Conservation (phyloP, 305 asterid genomes). For the Rubia tinctorum region DNA sequence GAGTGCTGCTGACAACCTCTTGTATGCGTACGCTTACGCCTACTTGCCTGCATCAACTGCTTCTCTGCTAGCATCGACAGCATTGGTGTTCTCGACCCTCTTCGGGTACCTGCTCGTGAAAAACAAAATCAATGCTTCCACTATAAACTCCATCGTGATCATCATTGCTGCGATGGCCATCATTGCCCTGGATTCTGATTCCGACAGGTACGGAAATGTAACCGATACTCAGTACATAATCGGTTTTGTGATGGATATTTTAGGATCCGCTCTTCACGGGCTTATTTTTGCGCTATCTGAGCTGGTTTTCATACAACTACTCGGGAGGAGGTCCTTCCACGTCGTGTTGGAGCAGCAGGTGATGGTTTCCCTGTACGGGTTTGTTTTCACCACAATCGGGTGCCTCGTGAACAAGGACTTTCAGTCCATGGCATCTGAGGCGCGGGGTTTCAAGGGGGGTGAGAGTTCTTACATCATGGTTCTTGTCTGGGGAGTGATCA, state of each 20-base stretch:
- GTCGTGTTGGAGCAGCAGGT: slow-evolving; percentile 90
- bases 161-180: slow-evolving; percentile 83
- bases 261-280: slow-evolving; percentile 80
- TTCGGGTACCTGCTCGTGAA: slow-evolving; percentile 74
- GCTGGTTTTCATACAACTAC: slow-evolving; percentile 50
- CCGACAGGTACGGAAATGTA: slow-evolving; percentile 57
- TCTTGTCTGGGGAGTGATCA: slow-evolving; percentile 62
- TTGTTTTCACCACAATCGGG: slow-evolving; percentile 70
- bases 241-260: slow-evolving; percentile 73
- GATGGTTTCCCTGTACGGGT: slow-evolving; percentile 73
- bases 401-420: slow-evolving; percentile 49
- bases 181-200: slow-evolving; percentile 72
- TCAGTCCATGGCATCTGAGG: slow-evolving; percentile 57
- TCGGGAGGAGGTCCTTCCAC: slow-evolving; percentile 70
- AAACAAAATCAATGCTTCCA: slow-evolving; percentile 65
- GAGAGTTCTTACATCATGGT: slow-evolving; percentile 48
- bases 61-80: slow-evolving; percentile 69
- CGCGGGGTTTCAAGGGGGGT: slow-evolving; percentile 57
- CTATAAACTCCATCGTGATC: slow-evolving; percentile 53
- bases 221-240: slow-evolving; percentile 43
- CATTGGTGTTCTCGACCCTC: slow-evolving; percentile 62
- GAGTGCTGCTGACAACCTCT: slow-evolving; percentile 75
- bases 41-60: slow-evolving; percentile 93
- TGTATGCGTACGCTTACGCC: slow-evolving; percentile 92
- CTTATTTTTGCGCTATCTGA: slow-evolving; percentile 80